Base-by-base conservation (phyloP, 495 filamentous ascomycete genomes). In the Penicillium riverlandense region DNA sequence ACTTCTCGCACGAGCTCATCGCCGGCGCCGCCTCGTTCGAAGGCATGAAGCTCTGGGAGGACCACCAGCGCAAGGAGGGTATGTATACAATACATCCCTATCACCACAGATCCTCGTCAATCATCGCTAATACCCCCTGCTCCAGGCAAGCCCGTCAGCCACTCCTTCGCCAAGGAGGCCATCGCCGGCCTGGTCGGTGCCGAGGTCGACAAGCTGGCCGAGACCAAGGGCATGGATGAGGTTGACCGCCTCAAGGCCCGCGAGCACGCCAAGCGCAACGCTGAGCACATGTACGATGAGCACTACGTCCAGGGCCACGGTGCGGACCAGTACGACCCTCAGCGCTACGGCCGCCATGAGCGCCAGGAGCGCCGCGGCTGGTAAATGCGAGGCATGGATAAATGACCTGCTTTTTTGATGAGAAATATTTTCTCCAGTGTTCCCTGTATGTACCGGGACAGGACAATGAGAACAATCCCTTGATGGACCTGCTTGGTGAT, bases 31-130 rank as follows among this genome's bases (percentile, higher is more conserved):
- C 85, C 38, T 80, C 85, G 47, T 90, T 90, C 56, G 85, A 79
- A 50, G 86, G 77, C 45, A 83, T 92, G 76, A 87, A 88, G 74
- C 66, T 79, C 11, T 90, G 81, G 61, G 86, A 90, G 65, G 80
- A 89, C 62, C 69, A 80, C 45, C 81, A 88, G 68, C 82, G 83
- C 59, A 72, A 70, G 44, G 71, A 88, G 66, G 85, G 83, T 83
- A 74, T 37, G 70, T 12, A 10, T 49, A 32, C 13, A 14, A 13
- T 34, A 22, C 41, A 35, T 35, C 16, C 37, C 14, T 29, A 29
- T 46, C 29, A 4, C 6, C 22, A 41, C 31, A 4, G 22, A 22
- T 22, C 22, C 3, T 22, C 22, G 22, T 22, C 22, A 22, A 22
- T 22, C 2, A 4, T 22, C 22, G 22, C 22, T 22, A 22, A 22